Percentiles rank a stretch among this genome's conserved stretches.
Evolutionary conservation across 2,329 filamentous ascomycete species (phyloP).

Genomic region (Pseudogymnoascus sp.): DNA sequence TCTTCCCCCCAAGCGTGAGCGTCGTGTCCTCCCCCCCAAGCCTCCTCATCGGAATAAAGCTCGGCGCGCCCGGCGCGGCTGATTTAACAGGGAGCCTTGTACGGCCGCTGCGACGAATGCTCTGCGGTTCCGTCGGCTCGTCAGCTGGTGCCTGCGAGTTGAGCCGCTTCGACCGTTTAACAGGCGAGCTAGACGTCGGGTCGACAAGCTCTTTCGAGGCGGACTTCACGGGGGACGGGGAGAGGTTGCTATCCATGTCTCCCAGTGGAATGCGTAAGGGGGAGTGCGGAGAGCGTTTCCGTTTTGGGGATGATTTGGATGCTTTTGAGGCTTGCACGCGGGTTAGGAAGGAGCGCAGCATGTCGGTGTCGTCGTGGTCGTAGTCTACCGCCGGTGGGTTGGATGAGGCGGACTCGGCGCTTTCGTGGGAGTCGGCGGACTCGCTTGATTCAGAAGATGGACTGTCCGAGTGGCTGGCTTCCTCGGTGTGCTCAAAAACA

Average conservation of each 20-base stretch:
- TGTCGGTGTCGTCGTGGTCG: slow-evolving; percentile 29
- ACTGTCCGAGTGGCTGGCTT: neutral
- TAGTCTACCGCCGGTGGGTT: neutral
- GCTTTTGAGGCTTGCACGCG: slow-evolving; percentile 31
- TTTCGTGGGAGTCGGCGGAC: neutral
- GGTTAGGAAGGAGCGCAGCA: slow-evolving; percentile 31
- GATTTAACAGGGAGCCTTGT: slow-evolving; percentile 25
- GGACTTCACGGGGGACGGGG: slow-evolving; percentile 18
- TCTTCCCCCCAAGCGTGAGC: slow-evolving; percentile 17
- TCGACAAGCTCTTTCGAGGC: neutral
- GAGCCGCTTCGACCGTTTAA: neutral
- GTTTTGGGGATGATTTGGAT: slow-evolving; percentile 21
- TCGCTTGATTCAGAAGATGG: neutral
- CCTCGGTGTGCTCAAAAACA: neutral
- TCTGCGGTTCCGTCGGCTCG: neutral
- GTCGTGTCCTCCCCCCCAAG: slow-evolving; percentile 26
- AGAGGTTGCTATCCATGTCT: slow-evolving; percentile 16
- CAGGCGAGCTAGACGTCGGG: neutral
- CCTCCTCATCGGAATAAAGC: slow-evolving; percentile 27
- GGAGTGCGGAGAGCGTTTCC: slow-evolving; percentile 25
- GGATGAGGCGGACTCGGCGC: neutral
- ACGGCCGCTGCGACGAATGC: slow-evolving; percentile 25
- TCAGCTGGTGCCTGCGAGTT: neutral
- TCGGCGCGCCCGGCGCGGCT: slow-evolving; percentile 21
- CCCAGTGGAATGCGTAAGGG: slow-evolving; percentile 25